Evolutionary conservation across 805 yeast species (phyloP).

Genomic region (Yamadazyma paraphyllophila): DNA sequence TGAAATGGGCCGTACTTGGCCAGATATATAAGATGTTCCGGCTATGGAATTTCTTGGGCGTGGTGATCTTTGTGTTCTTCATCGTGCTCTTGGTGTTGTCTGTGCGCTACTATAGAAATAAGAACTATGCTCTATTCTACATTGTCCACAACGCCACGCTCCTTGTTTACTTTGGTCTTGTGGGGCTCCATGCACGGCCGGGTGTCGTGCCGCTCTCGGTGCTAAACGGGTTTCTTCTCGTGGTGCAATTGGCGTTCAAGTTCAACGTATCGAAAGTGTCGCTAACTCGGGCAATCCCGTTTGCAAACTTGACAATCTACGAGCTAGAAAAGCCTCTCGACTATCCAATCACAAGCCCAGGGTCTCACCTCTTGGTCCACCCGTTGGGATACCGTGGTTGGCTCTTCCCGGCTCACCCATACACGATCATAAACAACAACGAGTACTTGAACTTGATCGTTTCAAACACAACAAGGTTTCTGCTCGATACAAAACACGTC

Average conservation of each 20-base stretch:
- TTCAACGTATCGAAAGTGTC: slow-evolving; percentile 14
- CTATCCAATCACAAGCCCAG: slow-evolving; percentile 11
- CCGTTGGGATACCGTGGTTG: slow-evolving; percentile 1
- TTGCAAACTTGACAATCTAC: slow-evolving; percentile 6
- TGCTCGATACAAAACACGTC: neutral
- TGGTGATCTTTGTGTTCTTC: slow-evolving; percentile 38
- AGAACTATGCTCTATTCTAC: slow-evolving; percentile 53
- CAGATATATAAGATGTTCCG: slow-evolving; percentile 32
- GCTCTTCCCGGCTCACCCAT: slow-evolving; percentile 15
- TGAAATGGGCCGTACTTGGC: slow-evolving; percentile 46
- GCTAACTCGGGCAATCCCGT: neutral
- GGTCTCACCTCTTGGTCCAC: slow-evolving; percentile 12
- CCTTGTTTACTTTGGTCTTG: slow-evolving; percentile 42
- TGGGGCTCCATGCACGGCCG: slow-evolving; percentile 69
- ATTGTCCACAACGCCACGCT: slow-evolving; percentile 53
- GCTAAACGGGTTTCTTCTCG: slow-evolving; percentile 23
- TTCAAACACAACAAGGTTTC: slow-evolving; percentile 7
- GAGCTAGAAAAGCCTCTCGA: slow-evolving; percentile 8
- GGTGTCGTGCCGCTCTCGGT: slow-evolving; percentile 39
- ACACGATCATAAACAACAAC: slow-evolving; percentile 12
- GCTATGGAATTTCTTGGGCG: slow-evolving; percentile 51
- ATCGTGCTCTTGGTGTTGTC: slow-evolving; percentile 44
- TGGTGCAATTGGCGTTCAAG: slow-evolving; percentile 37
- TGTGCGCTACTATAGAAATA: slow-evolving; percentile 47
- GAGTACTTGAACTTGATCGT: slow-evolving; percentile 10